Evolutionary conservation across 2,329 filamentous ascomycete species (phyloP).

Genomic region (Aspergillus sp.): DNA sequence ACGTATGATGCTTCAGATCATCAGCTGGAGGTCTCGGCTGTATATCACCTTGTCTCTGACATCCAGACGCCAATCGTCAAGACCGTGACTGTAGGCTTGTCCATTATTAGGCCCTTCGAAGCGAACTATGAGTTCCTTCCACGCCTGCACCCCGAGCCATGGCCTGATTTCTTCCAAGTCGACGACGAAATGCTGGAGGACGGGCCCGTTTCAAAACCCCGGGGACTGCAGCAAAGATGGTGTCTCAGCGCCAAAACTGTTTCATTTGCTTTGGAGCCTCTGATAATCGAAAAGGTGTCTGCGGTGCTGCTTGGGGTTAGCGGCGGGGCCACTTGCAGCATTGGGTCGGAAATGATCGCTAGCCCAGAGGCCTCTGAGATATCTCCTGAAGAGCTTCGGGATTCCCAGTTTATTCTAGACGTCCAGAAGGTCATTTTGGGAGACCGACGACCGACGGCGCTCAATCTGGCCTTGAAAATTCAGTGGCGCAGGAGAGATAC

Average conservation of each 20-base stretch:
- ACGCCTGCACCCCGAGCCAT: conserved; percentile 64
- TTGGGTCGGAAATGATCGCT: conserved; percentile 27
- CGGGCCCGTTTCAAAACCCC: conserved; percentile 25
- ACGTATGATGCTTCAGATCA: conserved; percentile 48
- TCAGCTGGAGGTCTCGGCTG: conserved; percentile 62
- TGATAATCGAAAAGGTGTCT: conserved; percentile 56
- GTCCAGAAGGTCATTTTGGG: conserved; percentile 72
- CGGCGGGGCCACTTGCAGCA: conserved; percentile 54
- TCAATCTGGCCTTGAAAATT: conserved; percentile 69
- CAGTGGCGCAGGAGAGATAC: conserved; percentile 59
- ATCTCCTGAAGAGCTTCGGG: conserved; percentile 59
- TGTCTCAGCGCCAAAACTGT: conserved; percentile 61
- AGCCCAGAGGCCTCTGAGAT: conserved; percentile 37
- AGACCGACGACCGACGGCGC: conserved; percentile 64
- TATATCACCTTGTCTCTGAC: conserved; percentile 74
- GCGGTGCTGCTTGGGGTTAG: conserved; percentile 54
- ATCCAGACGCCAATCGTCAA: conserved; percentile 73
- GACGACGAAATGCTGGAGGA: conserved; percentile 35
- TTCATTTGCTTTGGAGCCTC: conserved; percentile 63
- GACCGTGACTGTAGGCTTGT: conserved; percentile 58
- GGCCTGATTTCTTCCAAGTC: conserved; percentile 78
- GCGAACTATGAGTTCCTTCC: conserved; percentile 83
- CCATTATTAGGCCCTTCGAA: conserved; percentile 77
- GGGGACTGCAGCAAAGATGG: conserved; percentile 74
- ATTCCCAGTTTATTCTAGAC: conserved; percentile 64